Evolutionary conservation across 192 early-diverging fungal species (phyloP).

Genomic region (Mortierella antarctica): DNA sequence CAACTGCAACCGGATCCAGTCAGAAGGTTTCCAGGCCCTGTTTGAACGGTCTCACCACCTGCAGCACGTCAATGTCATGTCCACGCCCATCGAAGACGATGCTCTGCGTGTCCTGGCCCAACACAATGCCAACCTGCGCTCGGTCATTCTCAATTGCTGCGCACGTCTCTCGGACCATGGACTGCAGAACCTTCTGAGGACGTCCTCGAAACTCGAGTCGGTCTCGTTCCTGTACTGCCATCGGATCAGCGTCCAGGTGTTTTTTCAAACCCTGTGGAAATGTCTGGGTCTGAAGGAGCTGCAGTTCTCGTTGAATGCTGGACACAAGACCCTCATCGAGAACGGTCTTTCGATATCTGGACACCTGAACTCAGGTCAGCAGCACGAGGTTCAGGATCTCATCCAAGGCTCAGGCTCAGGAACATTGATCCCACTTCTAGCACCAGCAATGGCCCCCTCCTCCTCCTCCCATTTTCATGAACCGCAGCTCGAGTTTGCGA

Average conservation of each 20-base stretch:
- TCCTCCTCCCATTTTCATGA: constrained; percentile 15
- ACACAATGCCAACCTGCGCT: constrained; percentile 9
- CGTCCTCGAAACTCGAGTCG: constrained; percentile 3
- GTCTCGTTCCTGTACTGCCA: constrained; percentile 28
- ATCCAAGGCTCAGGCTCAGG: background rate
- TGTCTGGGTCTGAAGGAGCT: constrained; percentile 12
- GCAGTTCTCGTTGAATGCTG: constrained; percentile 16
- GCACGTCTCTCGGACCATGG: constrained; percentile 13
- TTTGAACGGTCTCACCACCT: constrained; percentile 11
- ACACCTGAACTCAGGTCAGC: background rate
- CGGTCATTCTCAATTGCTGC: constrained; percentile 23
- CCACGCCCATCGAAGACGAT: constrained; percentile 18
- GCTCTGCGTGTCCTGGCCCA: constrained; percentile 8
- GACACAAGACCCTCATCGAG: constrained; percentile 17
- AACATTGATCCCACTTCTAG: background rate
- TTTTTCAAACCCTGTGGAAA: constrained; percentile 30
- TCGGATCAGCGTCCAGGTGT: constrained; percentile 18
- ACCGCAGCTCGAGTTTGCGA: constrained; percentile 15
- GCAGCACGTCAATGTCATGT: constrained; percentile 18
- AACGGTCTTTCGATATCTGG: background rate
- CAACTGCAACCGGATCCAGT: constrained; percentile 31
- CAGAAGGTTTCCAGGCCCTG: constrained; percentile 21
- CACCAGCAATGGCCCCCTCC: background rate
- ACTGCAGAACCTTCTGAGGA: background rate
- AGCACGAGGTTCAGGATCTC: background rate